These are phyloP conservation scores for Paspalum vaginatum DNA, from an alignment of 176 grass and related monocot species.

Conservation along the genomic window DNA sequence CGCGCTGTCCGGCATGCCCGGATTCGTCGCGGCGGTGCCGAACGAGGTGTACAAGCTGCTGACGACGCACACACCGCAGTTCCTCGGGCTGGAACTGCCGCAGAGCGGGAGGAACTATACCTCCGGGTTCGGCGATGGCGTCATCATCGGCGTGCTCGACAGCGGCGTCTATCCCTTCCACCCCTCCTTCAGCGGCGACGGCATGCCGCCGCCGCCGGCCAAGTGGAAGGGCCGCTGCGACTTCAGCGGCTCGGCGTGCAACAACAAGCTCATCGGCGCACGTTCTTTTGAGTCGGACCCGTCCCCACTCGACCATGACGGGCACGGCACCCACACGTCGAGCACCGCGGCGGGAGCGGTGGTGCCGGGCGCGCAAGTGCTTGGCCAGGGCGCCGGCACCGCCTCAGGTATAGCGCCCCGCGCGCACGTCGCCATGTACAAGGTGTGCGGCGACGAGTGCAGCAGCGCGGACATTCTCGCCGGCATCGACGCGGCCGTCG, in stretches of 20 bases:
- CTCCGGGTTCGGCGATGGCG: slow-evolving; percentile 31
- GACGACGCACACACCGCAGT: slow-evolving; percentile 64
- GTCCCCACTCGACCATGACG: slow-evolving; percentile 12
- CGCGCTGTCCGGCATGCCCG: slow-evolving; percentile 38
- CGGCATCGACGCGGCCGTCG: slow-evolving; percentile 4
- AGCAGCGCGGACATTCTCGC: neutral
- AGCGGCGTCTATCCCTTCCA: slow-evolving; percentile 51
- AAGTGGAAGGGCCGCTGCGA: slow-evolving; percentile 84
- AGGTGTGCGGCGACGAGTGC: slow-evolving; percentile 37
- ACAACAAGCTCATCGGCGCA: slow-evolving; percentile 77
- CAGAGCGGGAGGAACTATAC: slow-evolving; percentile 26
- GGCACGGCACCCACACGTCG: slow-evolving; percentile 67
- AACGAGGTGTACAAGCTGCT: slow-evolving; percentile 37
- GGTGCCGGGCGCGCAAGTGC: slow-evolving; percentile 43
- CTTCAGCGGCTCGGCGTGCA: slow-evolving; percentile 62
- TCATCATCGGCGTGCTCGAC: slow-evolving; percentile 72
- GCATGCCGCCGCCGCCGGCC: slow-evolving; percentile 53
- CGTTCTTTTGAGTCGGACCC: slow-evolving; percentile 10
- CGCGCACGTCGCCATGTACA: slow-evolving; percentile 64
- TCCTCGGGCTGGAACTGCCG: slow-evolving; percentile 45
- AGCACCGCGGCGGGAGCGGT: slow-evolving; percentile 62
- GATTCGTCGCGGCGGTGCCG: slow-evolving; percentile 44
- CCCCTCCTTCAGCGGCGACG: slow-evolving; percentile 57
- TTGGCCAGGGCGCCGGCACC: slow-evolving; percentile 34
- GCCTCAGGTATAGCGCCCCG: slow-evolving; percentile 51